Percentiles rank a stretch among this genome's conserved stretches.
Evolutionary conservation across 768 basidiomycete species (phyloP).

Genomic region (Coprinopsis strossmayeri): DNA sequence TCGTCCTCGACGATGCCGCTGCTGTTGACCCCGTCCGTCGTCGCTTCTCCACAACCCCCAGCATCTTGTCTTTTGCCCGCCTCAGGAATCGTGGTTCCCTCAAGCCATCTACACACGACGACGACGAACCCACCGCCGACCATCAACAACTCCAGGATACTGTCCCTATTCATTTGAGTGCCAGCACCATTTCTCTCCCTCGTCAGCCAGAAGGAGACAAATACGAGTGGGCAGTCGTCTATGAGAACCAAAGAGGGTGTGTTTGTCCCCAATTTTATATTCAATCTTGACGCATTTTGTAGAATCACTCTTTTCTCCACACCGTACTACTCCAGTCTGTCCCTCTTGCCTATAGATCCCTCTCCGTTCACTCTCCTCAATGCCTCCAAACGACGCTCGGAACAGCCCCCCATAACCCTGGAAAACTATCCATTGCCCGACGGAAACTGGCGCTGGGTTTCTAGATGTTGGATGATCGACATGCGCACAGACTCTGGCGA

Average conservation of each 20-base stretch:
- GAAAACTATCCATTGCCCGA: conserved; percentile 69
- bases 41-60: conserved; percentile 32
- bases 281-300: no score
- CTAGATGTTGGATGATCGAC: conserved; percentile 80
- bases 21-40: conserved; percentile 41
- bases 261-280: no score
- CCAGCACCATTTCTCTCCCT: conserved; percentile 1
- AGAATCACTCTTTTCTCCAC: conserved; percentile 66
- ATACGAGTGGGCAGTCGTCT: conserved; percentile 73
- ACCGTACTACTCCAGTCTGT: conserved; percentile 63
- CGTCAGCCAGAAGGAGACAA: conserved; percentile 35
- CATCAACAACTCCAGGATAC: conserved; percentile 2
- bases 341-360: conserved; percentile 68
- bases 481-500: conserved; percentile 73
- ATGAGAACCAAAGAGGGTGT: conserved; percentile 82
- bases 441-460: conserved; percentile 78
- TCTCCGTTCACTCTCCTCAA: conserved; percentile 63
- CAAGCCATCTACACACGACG: conserved; percentile 1
- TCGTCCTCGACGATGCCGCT: conserved; percentile 33
- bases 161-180: conserved; percentile 3
- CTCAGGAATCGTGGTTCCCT: conserved; percentile 15
- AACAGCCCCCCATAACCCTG: conserved; percentile 52
- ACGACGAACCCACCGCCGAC: conserved; percentile 4
- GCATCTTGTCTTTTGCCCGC: conserved; percentile 28
- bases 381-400: conserved; percentile 28